Conservation (phyloP, 2,329 filamentous ascomycete genomes). For the Xylaria sp. region DNA sequence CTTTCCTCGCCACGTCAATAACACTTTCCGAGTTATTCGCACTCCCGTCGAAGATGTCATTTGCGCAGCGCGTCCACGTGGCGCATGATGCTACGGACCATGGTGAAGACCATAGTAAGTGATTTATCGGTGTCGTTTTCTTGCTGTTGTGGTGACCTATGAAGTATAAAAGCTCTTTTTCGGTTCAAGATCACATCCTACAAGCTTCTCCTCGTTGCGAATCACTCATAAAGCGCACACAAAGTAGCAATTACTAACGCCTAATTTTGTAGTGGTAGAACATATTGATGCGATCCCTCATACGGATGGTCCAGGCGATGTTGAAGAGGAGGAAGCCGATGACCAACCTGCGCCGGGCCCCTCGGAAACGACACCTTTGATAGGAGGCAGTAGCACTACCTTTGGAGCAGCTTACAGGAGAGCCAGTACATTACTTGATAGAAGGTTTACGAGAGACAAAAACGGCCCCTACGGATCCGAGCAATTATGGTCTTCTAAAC, state of each 20-base stretch:
- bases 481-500: slow-evolving; percentile 82
- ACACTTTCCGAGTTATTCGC: slow-evolving; percentile 83
- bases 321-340: slow-evolving; percentile 39
- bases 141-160: not conserved
- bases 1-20: slow-evolving; percentile 79
- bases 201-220: not conserved
- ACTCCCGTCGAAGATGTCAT: slow-evolving; percentile 76
- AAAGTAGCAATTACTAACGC: not conserved
- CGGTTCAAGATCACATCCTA: not conserved
- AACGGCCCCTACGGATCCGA: slow-evolving; percentile 71
- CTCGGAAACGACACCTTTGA: slow-evolving; percentile 78
- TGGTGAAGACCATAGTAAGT: slow-evolving; percentile 29
- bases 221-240: not conserved
- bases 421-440: slow-evolving; percentile 53
- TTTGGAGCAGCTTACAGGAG: slow-evolving; percentile 67
- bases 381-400: slow-evolving; percentile 75
- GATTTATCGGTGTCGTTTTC: not conserved
- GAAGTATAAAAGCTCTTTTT: not conserved
- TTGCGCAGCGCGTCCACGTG: slow-evolving; percentile 67
- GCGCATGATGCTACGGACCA: slow-evolving; percentile 55
- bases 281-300: slow-evolving; percentile 46
- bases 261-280: slow-evolving; percentile 41
- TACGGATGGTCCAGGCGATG: slow-evolving; percentile 39
- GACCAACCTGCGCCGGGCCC: slow-evolving; percentile 39
- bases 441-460: slow-evolving; percentile 46